Conservation (phyloP, 2,329 filamentous ascomycete genomes). For the Trichoderma breve region DNA sequence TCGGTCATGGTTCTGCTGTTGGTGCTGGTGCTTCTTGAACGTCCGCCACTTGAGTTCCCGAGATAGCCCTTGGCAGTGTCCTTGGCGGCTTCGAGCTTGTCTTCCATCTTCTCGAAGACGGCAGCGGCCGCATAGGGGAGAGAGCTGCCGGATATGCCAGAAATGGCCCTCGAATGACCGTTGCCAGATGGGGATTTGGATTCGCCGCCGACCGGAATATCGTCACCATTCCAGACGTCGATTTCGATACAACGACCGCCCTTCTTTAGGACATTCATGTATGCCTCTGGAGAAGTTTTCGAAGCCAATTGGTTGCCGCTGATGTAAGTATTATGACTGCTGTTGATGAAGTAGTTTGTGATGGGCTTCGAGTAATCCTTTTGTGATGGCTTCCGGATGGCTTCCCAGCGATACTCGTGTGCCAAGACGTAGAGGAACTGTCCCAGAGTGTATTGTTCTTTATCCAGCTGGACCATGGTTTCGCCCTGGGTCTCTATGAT, state of each 20-base stretch:
- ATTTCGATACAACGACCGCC: conserved; percentile 92
- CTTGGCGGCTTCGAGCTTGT: conserved; percentile 29
- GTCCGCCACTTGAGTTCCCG: conserved; percentile 30
- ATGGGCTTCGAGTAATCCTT: conserved; percentile 67
- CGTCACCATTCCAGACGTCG: conserved; percentile 83
- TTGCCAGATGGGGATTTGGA: conserved; percentile 39
- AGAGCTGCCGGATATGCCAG: conserved; percentile 47
- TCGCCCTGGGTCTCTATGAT: conserved; percentile 52
- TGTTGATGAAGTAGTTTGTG: conserved; percentile 90
- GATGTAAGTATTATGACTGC: conserved; percentile 92
- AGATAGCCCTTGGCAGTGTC: conserved; percentile 30
- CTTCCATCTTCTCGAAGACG: conserved; percentile 38
- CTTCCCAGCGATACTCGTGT: conserved; percentile 43
- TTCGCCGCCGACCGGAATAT: conserved; percentile 33
- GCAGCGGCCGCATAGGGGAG: conserved; percentile 46
- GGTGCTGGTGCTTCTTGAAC: conserved; percentile 42
- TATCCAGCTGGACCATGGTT: conserved; percentile 32
- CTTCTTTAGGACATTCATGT: conserved; percentile 70
- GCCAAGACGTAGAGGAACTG: conserved; percentile 53
- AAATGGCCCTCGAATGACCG: conserved; percentile 48
- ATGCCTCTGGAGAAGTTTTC: conserved; percentile 72
- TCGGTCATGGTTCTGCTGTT: conserved; percentile 34
- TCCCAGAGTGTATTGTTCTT: conserved; percentile 44
- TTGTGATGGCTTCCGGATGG: conserved; percentile 42
- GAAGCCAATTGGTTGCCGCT: conserved; percentile 82